Conservation (phyloP, 768 basidiomycete genomes). For the Dentipellis fragilis region DNA sequence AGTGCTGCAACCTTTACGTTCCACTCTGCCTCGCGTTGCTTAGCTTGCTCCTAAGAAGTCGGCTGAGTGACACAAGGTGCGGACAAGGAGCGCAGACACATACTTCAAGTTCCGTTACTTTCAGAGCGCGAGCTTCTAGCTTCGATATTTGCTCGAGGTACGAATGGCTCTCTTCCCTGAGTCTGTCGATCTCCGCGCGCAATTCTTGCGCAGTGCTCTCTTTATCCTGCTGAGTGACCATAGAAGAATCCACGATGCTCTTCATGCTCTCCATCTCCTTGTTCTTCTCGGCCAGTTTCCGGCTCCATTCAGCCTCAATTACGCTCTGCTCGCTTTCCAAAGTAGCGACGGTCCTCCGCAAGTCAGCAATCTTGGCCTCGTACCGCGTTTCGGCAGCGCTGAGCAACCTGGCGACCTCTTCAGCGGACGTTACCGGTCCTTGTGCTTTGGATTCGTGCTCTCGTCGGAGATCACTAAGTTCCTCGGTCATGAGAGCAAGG, state of each 20-base stretch:
- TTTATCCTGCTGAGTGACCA: constrained; percentile 50
- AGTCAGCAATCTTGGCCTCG: constrained; percentile 64
- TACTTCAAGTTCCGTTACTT: constrained; percentile 56
- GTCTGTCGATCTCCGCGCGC: constrained; percentile 43
- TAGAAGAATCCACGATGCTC: constrained; percentile 42
- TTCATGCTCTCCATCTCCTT: constrained; percentile 71
- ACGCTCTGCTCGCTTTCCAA: constrained; percentile 82
- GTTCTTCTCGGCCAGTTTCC: constrained; percentile 68
- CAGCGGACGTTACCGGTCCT: constrained; percentile 38
- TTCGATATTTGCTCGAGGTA: constrained; percentile 48
- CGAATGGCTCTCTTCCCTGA: constrained; percentile 36
- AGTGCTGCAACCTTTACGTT: constrained; percentile 38
- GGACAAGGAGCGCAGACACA: constrained; percentile 9
- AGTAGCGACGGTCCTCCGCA: constrained; percentile 49
- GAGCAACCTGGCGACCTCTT: constrained; percentile 64
- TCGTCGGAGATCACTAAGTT: constrained; percentile 52
- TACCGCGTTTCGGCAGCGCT: constrained; percentile 68
- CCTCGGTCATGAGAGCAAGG: constrained; percentile 58
- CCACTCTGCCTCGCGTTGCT: constrained; percentile 39
- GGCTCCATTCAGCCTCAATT: constrained; percentile 82
- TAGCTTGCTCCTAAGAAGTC: constrained; percentile 28
- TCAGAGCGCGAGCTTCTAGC: constrained; percentile 37
- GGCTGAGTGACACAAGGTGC: neutral
- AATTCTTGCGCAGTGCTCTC: constrained; percentile 40
- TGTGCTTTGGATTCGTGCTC: constrained; percentile 39